Percentiles rank a stretch among this genome's conserved stretches.
phyloP scores from a whole-genome alignment of 257 asterid species.

The Solanum pinnatisectum region DNA sequence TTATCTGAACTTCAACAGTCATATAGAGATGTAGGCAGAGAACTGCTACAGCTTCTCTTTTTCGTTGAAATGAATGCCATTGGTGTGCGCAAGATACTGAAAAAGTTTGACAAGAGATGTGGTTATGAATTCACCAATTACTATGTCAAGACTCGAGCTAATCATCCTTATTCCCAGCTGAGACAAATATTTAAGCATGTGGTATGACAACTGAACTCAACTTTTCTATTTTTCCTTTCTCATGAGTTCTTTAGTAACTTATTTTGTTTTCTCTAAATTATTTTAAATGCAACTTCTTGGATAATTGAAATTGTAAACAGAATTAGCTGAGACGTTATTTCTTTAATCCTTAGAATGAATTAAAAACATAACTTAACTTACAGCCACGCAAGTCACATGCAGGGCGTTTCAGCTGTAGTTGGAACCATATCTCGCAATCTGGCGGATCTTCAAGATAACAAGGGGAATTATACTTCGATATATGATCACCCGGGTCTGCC shows the following conservation, averaged over 20 bases:
- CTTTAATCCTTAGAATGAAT: neutral
- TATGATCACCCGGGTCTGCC: constrained; percentile 83
- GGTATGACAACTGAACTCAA: constrained; percentile 41
- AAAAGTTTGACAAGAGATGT: constrained; percentile 87
- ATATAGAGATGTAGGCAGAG: constrained; percentile 74
- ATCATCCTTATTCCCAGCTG: constrained; percentile 98
- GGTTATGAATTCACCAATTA: constrained; percentile 83
- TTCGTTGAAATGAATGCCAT: constrained; percentile 85
- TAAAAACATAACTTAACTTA: neutral
- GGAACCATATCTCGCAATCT: constrained; percentile 98
- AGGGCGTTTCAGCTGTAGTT: constrained; percentile 97
- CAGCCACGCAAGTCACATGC: constrained; percentile 11
- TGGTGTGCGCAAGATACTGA: constrained; percentile 88
- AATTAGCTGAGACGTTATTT: neutral
- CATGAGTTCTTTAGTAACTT: neutral
- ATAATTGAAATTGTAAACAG: neutral
- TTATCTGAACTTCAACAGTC: constrained; percentile 69
- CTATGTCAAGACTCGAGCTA: constrained; percentile 92
- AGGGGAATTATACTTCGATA: constrained; percentile 84
- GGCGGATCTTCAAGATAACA: constrained; percentile 85
- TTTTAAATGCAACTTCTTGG: neutral
- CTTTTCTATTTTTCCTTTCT: neutral
- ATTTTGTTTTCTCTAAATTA: neutral
- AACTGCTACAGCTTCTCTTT: constrained; percentile 73
- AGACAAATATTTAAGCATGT: constrained; percentile 96